phyloP scores from a whole-genome alignment of 441 rosid species.

The Mallotus japonicus region DNA sequence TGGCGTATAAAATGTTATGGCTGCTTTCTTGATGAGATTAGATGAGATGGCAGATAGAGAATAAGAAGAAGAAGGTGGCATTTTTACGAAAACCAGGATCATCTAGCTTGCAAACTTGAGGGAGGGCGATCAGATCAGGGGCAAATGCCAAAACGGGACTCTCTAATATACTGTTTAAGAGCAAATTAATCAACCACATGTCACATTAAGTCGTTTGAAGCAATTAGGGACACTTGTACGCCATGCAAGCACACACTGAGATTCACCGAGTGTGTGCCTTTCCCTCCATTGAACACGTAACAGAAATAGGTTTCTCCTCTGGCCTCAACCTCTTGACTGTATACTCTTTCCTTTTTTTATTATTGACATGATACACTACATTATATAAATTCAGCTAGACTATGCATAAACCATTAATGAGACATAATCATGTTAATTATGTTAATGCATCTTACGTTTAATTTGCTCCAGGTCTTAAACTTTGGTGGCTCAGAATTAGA shows the following conservation, averaged over 20 bases:
- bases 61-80: neutral
- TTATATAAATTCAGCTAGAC: too few relatives aligned
- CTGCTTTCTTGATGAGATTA: slow-evolving; percentile 9
- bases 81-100: neutral
- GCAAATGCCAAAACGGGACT: neutral
- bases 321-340: too few relatives aligned
- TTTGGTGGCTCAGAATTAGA: too few relatives aligned
- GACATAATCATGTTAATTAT: too few relatives aligned
- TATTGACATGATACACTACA: too few relatives aligned
- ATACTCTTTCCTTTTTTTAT: too few relatives aligned
- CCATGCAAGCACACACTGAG: neutral
- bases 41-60: neutral
- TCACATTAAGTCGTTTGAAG: neutral
- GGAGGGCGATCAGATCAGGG: neutral
- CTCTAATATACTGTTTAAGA: neutral
- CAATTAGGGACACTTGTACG: neutral
- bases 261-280: too few relatives aligned
- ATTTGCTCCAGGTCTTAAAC: too few relatives aligned
- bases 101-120: neutral
- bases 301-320: too few relatives aligned
- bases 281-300: too few relatives aligned
- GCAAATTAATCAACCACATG: neutral
- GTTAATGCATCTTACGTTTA: too few relatives aligned
- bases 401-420: too few relatives aligned
- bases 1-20: neutral